Evolutionary conservation across 345 rosid genomes (phyloP), one percentile per base, ranked within the genome.

Genomic region (Chamaenerion angustifolium): DNA sequence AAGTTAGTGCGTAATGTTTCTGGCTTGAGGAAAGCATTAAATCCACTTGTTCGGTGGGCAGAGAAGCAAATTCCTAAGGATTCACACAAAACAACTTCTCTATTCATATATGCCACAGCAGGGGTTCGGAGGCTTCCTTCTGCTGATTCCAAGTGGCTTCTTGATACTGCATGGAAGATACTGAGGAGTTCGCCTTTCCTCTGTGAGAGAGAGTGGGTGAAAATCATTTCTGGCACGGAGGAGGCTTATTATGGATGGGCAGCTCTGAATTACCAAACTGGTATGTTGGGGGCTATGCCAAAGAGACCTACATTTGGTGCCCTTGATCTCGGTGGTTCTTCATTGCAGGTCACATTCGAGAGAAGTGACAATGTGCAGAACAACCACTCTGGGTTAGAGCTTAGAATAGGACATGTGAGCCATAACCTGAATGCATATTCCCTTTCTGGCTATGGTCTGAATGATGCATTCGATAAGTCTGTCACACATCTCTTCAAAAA

Each of bases 211-310:
- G 83, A 77, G 53, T 87, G 93, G 95, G 72, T 92, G 56, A 82
- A 75, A 68, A 81, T 76, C 62, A 84, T 92, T 54, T 82, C 75
- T 59, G 98, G 98, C 58, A 77, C 78, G 56, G 95, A 92, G 61
- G 98, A 92, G 72, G 98, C 98, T 56, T 92, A 84, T 66, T 80
- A 61, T 52, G 98, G 96, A 59, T 92, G 98, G 98, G 80, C 84
- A 2, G 95, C 98, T 51, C 84, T 92, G 53, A 92, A 92, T 62
- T 87, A 92, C 64, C 83, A 58, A 54, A 78, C 74, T 2, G 66
- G 73, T 57, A 73, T 71, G 68, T 71, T 92, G 54, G 95, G 95
- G 61, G 68, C 74, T 16, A 35, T 47, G 42, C 94, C 85, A 12
- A 84, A 79, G 61, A 84, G 71, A 63, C 72, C 72, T 42, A 92